phyloP scores from a whole-genome alignment of 768 basidiomycete species.

The Rhizopogon rudus region DNA sequence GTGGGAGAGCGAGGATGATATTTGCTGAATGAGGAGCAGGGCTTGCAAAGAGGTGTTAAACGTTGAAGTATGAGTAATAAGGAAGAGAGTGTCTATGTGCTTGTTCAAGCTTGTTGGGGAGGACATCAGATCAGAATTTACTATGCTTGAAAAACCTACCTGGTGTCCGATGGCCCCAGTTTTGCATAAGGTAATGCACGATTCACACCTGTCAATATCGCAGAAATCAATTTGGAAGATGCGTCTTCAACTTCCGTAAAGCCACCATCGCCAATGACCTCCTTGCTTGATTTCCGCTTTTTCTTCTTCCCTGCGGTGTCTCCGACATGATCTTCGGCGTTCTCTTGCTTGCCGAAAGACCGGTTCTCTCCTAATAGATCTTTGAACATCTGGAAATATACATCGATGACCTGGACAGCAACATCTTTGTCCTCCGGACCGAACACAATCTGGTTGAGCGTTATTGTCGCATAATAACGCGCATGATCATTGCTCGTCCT shows the following conservation, averaged over 20 bases:
- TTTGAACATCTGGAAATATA: slow-evolving; percentile 94
- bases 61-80: slow-evolving; percentile 91
- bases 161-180: slow-evolving; percentile 59
- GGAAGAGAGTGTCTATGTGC: slow-evolving; percentile 91
- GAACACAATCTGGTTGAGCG: slow-evolving; percentile 90
- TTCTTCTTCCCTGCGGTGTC: slow-evolving; percentile 11
- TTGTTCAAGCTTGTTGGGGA: slow-evolving; percentile 56
- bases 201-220: slow-evolving; percentile 90
- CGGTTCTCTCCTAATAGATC: slow-evolving; percentile 71
- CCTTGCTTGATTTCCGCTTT: slow-evolving; percentile 33
- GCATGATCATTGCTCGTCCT: slow-evolving; percentile 61
- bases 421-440: slow-evolving; percentile 62
- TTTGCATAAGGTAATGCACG: slow-evolving; percentile 92
- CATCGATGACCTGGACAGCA: slow-evolving; percentile 73
- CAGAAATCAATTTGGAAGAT: slow-evolving; percentile 80
- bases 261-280: slow-evolving; percentile 55
- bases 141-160: slow-evolving; percentile 37
- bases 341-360: slow-evolving; percentile 15
- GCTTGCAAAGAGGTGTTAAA: slow-evolving; percentile 97
- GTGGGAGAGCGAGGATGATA: slow-evolving; percentile 50
- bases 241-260: slow-evolving; percentile 74
- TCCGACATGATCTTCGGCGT: slow-evolving; percentile 30
- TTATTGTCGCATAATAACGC: slow-evolving; percentile 89
- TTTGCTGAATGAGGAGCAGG: slow-evolving; percentile 82
- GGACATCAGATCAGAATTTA: neutral